Base-by-base conservation (phyloP, 805 yeast species). In the Kodamaea lidongshanica region DNA sequence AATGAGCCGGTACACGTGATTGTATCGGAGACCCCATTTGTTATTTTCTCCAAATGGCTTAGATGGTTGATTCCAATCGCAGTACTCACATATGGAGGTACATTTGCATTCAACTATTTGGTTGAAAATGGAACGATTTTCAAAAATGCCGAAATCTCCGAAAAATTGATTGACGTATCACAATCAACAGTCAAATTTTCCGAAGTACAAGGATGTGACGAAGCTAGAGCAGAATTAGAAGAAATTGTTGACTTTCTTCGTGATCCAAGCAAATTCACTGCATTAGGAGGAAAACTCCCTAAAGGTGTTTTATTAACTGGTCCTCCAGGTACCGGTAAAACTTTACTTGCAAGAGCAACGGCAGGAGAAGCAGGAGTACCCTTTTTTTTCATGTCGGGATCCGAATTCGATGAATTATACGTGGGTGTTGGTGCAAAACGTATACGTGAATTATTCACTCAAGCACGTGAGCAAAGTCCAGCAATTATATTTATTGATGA, bases 301-400 rank as follows among this genome's bases (percentile, higher is more conserved):
- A 92, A 89, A 56, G 99, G 99, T 67, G 95, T 92, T 5, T 65
- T 92, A 36, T 67, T 89, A 41, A 92, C 97, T 8, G 98, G 98
- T 26, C 98, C 98, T 21, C 98, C 98, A 23, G 98, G 98, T 61
- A 89, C 98, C 5, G 98, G 98, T 74, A 89, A 92, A 56, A 92
- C 98, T 1, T 67, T 89, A 43, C 72, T 92, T 41, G 97, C 97
- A 0, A 77, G 97, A 47, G 97, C 98, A 16, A 94, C 96, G 17
- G 98, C 98, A 6, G 97, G 97, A 41, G 97, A 89, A 60, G 97
- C 98, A 5, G 97, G 95, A 33, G 97, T 92, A 14, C 98, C 97
- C 24, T 92, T 92, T 53, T 89, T 88, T 61, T 89, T 89, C 59
- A 89, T 92, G 96, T 84, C 95, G 5, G 98, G 98, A 27, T 85